phyloP scores from a whole-genome alignment of 345 rosid species.

The Populus tremula region DNA sequence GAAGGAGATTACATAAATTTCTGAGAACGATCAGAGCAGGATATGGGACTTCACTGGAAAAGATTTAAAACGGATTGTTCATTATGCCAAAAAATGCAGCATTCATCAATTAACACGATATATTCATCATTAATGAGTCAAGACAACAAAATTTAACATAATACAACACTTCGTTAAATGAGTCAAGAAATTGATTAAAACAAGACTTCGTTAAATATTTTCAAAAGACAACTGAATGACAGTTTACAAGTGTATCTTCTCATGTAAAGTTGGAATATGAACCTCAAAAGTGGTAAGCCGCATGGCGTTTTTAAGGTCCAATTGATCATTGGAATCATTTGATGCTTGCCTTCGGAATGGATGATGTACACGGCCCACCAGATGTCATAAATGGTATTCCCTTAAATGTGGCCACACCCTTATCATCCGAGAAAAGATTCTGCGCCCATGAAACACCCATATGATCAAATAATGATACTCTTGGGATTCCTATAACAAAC shows the following conservation, averaged over 20 bases:
- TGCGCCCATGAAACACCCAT: conserved; percentile 39
- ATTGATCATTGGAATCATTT: conserved; percentile 36
- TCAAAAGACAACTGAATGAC: too few relatives aligned
- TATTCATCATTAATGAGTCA: too few relatives aligned
- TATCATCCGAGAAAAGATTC: conserved; percentile 84
- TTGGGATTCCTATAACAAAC: conserved; percentile 4
- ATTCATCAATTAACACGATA: too few relatives aligned
- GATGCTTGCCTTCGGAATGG: conserved; percentile 70
- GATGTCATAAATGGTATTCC: conserved; percentile 93
- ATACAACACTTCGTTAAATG: too few relatives aligned
- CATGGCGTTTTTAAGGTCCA: not conserved
- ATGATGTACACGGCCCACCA: conserved; percentile 78
- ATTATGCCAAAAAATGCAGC: too few relatives aligned
- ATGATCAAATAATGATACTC: not conserved
- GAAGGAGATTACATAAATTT: too few relatives aligned
- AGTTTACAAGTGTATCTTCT: not conserved
- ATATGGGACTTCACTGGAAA: too few relatives aligned
- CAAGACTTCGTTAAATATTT: too few relatives aligned
- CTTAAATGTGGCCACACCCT: conserved; percentile 87
- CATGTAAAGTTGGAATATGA: conserved; percentile 5
- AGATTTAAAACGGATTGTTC: too few relatives aligned
- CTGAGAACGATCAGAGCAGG: too few relatives aligned
- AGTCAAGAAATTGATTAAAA: too few relatives aligned
- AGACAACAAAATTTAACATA: too few relatives aligned
- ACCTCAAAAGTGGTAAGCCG: not conserved